Evolutionary conservation across 371 early-diverging fungal species (phyloP), one percentile per base, ranked within the genome.

Genomic region (Mucor piriformis): DNA sequence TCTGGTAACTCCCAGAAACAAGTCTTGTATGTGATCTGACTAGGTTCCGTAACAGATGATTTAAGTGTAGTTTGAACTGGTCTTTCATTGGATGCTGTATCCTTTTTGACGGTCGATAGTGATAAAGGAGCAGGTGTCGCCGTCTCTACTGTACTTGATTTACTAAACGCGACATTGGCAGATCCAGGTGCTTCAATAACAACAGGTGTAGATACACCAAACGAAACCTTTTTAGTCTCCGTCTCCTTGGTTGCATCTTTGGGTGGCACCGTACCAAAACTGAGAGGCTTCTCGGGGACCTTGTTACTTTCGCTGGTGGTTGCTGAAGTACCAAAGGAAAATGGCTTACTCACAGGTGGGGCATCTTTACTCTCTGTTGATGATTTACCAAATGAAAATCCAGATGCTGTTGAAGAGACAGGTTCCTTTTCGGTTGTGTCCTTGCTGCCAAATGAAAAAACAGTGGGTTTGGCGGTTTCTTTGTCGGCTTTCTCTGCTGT

Each of bases 1-100:
- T 66, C 58, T 1, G 67, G 67, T 16, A 66, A 40, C 21, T 66
- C 67, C 58, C 62, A 66, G 29, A 61, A 66, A 6, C 50, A 29
- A 3, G 67, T 61, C 24, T 61, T 57, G 27, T 61, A 61, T 32
- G 62, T 52, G 8, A 66, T 61, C 54, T 66, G 57, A 12, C 15
- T 48, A 6, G 58, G 38, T 0, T 57, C 53, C 15, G 57, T 50
- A 12, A 66, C 37, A 15, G 11, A 49, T 29, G 67, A 57, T 43
- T 57, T 44, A 43, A 61, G 21, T 12, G 59, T 64, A 1, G 64
- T 58, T 43, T 32, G 59, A 0, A 43, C 32, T n/a, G 37, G 1
- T 15, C 48, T 35, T 35, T 52, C 21, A 18, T 59, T 64, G 50
- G n/a, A n/a, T n/a, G n/a, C n/a, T 1, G 42, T 42, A 32, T 48